These are phyloP conservation scores for Tetracladium marchalianum DNA, from an alignment of 495 filamentous ascomycete species.

Conservation along the genomic window DNA sequence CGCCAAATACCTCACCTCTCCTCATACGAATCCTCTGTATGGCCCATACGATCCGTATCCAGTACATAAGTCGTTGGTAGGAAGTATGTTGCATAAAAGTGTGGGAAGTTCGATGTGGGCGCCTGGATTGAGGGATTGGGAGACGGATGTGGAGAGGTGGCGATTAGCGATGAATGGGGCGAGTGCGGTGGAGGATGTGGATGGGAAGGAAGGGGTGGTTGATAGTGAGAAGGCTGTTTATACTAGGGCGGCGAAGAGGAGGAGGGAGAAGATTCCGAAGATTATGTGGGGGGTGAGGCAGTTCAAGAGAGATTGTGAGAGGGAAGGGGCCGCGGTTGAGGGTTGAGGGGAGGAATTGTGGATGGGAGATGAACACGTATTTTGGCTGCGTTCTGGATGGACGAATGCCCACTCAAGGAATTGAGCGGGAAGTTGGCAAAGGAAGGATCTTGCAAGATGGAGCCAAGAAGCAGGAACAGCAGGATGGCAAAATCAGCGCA, in stretches of 20 bases:
- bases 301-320: conserved; percentile 16
- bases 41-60: conserved; percentile 30
- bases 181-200: conserved; percentile 5
- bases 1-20: conserved; percentile 20
- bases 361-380: background rate
- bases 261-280: conserved; percentile 12
- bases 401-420: too few species aligned
- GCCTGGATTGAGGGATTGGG: conserved; percentile 37
- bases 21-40: conserved; percentile 24
- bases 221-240: conserved; percentile 1
- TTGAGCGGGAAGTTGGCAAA: too few species aligned
- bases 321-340: background rate
- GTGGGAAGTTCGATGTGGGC: conserved; percentile 27
- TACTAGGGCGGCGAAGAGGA: conserved; percentile 16
- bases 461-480: too few species aligned
- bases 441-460: too few species aligned
- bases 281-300: conserved; percentile 25
- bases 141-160: conserved; percentile 27
- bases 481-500: too few species aligned
- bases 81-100: conserved; percentile 21
- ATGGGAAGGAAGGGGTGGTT: conserved; percentile 9
- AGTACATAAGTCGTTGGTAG: conserved; percentile 18
- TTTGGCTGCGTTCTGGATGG: too few species aligned
- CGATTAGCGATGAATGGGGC: conserved; percentile 6
- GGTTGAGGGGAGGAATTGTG: background rate